A percentile compares a stretch with the other conserved stretches of the same genome.
Conservation (phyloP, 345 rosid species). For the Mangifera indica region DNA sequence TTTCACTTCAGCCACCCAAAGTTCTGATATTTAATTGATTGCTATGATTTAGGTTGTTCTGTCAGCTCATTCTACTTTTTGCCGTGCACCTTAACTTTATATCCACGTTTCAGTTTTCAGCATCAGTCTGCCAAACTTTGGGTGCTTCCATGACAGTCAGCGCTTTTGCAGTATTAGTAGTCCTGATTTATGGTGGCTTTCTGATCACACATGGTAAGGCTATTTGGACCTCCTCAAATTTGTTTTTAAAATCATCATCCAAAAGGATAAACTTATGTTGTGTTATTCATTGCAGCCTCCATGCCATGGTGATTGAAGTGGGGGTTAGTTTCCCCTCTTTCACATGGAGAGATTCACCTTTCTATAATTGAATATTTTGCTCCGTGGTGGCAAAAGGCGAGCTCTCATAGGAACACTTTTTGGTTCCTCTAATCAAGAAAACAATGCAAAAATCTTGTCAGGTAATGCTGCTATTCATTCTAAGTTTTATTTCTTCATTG, state of each 20-base stretch:
- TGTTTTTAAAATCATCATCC: neutral
- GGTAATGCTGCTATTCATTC: neutral
- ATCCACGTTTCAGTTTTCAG: conserved; percentile 71
- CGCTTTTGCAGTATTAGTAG: conserved; percentile 39
- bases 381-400: conserved; percentile 70
- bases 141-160: conserved; percentile 47
- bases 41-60: conserved; percentile 52
- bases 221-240: neutral
- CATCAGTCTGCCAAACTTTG: conserved; percentile 55
- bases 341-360: conserved; percentile 69
- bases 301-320: conserved; percentile 75
- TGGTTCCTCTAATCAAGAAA: neutral
- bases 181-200: conserved; percentile 61
- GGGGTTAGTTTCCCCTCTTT: conserved; percentile 71
- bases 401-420: neutral
- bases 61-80: conserved; percentile 58
- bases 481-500: no score
- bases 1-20: no score
- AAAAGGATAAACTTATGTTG: neutral
- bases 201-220: conserved; percentile 53
- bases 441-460: neutral
- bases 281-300: conserved; percentile 43
- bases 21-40: neutral
- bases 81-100: conserved; percentile 52
- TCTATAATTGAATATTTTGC: conserved; percentile 67